Base-by-base conservation (phyloP, 768 basidiomycete genomes). In the Macrocybe gigantea region DNA sequence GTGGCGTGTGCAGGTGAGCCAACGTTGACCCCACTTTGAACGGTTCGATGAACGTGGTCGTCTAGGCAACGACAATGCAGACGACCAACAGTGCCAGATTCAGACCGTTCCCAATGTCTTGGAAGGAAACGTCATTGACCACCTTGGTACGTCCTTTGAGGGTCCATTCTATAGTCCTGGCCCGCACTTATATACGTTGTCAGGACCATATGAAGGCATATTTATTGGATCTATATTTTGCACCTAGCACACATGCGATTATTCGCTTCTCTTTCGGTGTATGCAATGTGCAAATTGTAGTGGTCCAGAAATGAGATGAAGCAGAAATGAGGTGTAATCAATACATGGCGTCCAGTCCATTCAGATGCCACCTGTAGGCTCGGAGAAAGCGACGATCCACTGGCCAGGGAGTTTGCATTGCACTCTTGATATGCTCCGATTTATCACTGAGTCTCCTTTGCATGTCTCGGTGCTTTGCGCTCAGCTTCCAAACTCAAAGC, bases 61-160 rank as follows among this genome's bases (percentile, higher is more conserved):
- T 43, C 14, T 31, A 70, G 73, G 68, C 1, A 61, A 75, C 41
- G 78, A 83, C 55, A 74, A 80, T 48, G 65, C 61, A 2, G 63
- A 60, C 5, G 69, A 73, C 34, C 12, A 60, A 4, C 54, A 68
- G 33, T 82, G 81, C 57, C 72, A 73, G 33, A 72, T 75, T 49
- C 54, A 60, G 49, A 64, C 65, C 1, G 78, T 79, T 0, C 69
- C 75, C 5, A 70, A 67, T 49, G 55, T 82, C 45, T 47, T 74
- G 11, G 57, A 56, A 7, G 67, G 72, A 13, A 55, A 77, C 48
- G 55, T 74, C 38, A 46, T 69, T 12, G 52, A 80, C 55, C 79
- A 82, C 54, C 46, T 73, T 36, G 78, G 79, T 53, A 43, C 29
- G 45, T 38, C 38, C 22, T 33, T 33, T 9, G 44, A 29, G 29